A percentile compares a stretch with the other conserved stretches of the same genome.
Evolutionary conservation across 257 asterid genomes (phyloP).

Genomic region (Schizonepeta tenuifolia): DNA sequence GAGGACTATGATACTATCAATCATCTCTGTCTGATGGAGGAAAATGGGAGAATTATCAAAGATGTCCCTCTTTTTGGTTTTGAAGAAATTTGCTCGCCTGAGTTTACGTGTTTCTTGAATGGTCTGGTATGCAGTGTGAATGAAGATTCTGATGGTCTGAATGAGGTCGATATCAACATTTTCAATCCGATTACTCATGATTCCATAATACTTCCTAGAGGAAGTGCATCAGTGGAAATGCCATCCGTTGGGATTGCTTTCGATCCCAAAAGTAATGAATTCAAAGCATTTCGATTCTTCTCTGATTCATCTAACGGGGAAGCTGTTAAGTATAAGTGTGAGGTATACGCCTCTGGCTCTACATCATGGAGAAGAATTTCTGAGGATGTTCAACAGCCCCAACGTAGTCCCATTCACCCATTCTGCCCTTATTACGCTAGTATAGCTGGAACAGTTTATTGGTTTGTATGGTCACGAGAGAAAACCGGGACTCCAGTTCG

Average conservation of each 20-base stretch:
- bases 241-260: conserved; percentile 35
- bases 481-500: conserved; percentile 13
- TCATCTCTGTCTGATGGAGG: conserved; percentile 36
- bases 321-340: conserved; percentile 22
- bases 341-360: conserved; percentile 31
- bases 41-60: conserved; percentile 23
- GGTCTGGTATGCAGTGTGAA: conserved; percentile 36
- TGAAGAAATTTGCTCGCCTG: conserved; percentile 16
- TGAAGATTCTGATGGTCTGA: background rate
- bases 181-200: conserved; percentile 36
- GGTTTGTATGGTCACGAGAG: conserved; percentile 32
- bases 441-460: conserved; percentile 34
- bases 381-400: conserved; percentile 19
- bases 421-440: conserved; percentile 32
- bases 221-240: conserved; percentile 18
- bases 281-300: conserved; percentile 36
- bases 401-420: conserved; percentile 3
- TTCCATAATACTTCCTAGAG: conserved; percentile 24
- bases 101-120: conserved; percentile 36
- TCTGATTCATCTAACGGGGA: background rate
- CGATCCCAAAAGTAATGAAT: conserved; percentile 23
- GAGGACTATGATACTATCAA: background rate
- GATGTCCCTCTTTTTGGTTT: conserved; percentile 29
- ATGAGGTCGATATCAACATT: conserved; percentile 30
- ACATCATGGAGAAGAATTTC: conserved; percentile 31